Evolutionary conservation across 306 rosid species (phyloP), one percentile per base, ranked within the genome.

Genomic region (Casuarina equisetifolia): DNA sequence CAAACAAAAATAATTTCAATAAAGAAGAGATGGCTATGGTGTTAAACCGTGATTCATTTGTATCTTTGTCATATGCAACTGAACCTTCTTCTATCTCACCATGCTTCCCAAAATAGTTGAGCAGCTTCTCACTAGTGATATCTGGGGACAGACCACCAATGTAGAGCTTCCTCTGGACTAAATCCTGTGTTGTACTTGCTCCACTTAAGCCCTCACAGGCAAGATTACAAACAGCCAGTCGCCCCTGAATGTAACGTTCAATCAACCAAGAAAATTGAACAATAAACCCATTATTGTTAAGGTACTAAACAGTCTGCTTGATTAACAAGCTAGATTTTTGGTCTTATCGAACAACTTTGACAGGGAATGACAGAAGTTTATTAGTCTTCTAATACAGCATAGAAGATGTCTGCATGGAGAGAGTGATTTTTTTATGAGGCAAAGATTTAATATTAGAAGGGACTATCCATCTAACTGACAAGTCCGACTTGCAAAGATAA

Each of bases 41-140:
- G 46, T 59, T 59, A 80, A 77, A 88, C 97, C 95, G 87, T 63
- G 95, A 88, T 78, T 83, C 91, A 84, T 87, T 84, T 72, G 95
- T 76, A 83, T 93, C 92, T 76, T 90, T 89, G 83, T 88, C 91
- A 84, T 91, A 93, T 53, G 90, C 93, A 86, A 90, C 96, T 12
- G 98, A 89, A 73, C 95, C 96, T 88, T 93, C 97, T 85, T 90
- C 97, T 82, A 90, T 91, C 43, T 86, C 90, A 55, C 98, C 98
- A 80, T 87, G 84, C 83, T 84, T 88, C 50, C 58, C 72, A 51
- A 93, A 87, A 79, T 80, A 90, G 80, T 43, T 82, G 32, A 88
- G 93, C 74, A 93, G 86, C 82, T 79, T 70, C 85, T 90, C 96
- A 79, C 83, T 90, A 4, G 97, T 84, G 82, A 91, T 91, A 77